Evolutionary conservation across 371 early-diverging fungal genomes (phyloP), one percentile per base, ranked within the genome.

Genomic region (Phascolomyces articulosus): DNA sequence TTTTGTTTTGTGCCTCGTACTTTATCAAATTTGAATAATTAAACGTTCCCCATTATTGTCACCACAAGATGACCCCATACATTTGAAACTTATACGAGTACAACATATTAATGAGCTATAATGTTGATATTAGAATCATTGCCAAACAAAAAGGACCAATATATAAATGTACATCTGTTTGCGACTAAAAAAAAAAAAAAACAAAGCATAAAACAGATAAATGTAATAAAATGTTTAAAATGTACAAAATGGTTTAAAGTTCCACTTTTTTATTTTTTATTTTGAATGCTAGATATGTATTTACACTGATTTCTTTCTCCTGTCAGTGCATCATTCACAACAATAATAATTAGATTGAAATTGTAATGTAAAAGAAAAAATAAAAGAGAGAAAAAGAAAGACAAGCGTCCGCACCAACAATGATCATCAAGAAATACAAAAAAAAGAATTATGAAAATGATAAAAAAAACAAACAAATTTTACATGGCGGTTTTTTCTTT

Each of bases 301-400:
- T 40, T 65, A 65, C 65, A 65, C 54, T 49, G 54, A 40, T 65
- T 60, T 63, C 69, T 77, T 69, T 72, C 72, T 70, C 72, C 66
- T 69, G 74, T 59, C 66, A 77, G 72, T 74, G 75, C 70, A 74
- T 77, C 74, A 74, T 76, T 58, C 64, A 62, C 34, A 34, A 34
- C 11, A 57, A 58, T 57, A 24, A 58, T 31, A 49, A 26, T 48
- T 13, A 44, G 8, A 44, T 4, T 18, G 16, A 60, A 57, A 16
- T 18, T 13, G 16, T n/a, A 44, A 44, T 13, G 16, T 44, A 18
- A 44, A 41, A n/a, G 15, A 16, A 41, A 41, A 18, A 44, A 13
- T 13, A 4, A 44, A 44, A 44, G 44, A 47, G 13, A 65, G 10
- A 29, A 40, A 53, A 48, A 40, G 53, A 66, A 60, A 44, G 56